These are phyloP conservation scores for Tritrichomonas musculus DNA, from an alignment of 208 protist genomes.

Conservation along the genomic window DNA sequence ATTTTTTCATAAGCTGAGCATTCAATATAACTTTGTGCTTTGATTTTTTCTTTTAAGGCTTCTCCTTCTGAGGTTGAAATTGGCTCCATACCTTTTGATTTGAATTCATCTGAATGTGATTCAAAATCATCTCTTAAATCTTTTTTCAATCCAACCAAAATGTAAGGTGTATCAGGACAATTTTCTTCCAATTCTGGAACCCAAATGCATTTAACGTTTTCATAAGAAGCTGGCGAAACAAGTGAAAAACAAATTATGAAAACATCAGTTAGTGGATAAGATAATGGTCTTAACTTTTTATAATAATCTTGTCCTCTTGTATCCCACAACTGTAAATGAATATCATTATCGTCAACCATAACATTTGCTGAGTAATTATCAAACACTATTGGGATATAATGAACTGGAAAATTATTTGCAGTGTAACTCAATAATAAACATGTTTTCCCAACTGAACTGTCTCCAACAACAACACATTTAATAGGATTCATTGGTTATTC, in stretches of 20 bases:
- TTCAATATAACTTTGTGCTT: neutral
- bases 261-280: slow-evolving; percentile 58
- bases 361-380: slow-evolving; percentile 60
- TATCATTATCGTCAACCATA: slow-evolving; percentile 55
- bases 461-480: slow-evolving; percentile 67
- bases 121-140: neutral
- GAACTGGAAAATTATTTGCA: slow-evolving; percentile 64
- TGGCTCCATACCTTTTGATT: neutral
- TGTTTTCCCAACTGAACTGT: slow-evolving; percentile 68
- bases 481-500: slow-evolving; percentile 47
- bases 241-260: slow-evolving; percentile 65
- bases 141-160: neutral
- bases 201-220: slow-evolving; percentile 63
- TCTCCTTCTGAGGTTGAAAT: neutral
- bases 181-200: slow-evolving; percentile 45
- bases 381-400: slow-evolving; percentile 63
- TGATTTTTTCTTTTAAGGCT: neutral
- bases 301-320: slow-evolving; percentile 51
- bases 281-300: slow-evolving; percentile 38
- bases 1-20: neutral
- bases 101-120: neutral
- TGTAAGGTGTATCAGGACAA: neutral
- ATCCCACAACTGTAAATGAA: slow-evolving; percentile 60
- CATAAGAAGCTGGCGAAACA: slow-evolving; percentile 53
- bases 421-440: slow-evolving; percentile 65